Evolutionary conservation across 202 grass and related monocot genomes (phyloP).

Genomic region (Dendrocalamus latiflorus): DNA sequence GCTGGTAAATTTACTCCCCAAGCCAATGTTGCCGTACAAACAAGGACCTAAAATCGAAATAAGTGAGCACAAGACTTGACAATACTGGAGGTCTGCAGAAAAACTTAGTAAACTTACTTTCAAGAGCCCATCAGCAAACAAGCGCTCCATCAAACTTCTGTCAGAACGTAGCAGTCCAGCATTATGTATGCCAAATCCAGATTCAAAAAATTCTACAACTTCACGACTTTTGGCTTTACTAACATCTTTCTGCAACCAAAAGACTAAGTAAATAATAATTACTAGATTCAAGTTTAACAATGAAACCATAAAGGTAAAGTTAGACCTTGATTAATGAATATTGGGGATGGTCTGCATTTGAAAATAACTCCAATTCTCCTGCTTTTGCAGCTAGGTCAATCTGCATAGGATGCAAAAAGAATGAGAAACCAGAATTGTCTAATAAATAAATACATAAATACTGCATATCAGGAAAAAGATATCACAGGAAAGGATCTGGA

Average conservation of each 20-base stretch:
- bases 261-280: constrained; percentile 18
- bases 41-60: constrained; percentile 74
- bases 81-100: constrained; percentile 13
- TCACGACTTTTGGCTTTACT: constrained; percentile 86
- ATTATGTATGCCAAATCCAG: constrained; percentile 96
- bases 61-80: constrained; percentile 18
- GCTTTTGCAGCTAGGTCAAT: constrained; percentile 71
- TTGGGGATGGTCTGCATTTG: constrained; percentile 71
- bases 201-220: constrained; percentile 86
- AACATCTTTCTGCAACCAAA: constrained; percentile 78
- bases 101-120: constrained; percentile 43
- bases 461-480: neutral
- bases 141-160: constrained; percentile 81
- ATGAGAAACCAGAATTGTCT: constrained; percentile 14
- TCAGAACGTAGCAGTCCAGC: constrained; percentile 95
- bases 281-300: constrained; percentile 14
- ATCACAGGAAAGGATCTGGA: neutral
- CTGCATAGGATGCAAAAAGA: constrained; percentile 34
- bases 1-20: constrained; percentile 98
- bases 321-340: constrained; percentile 76
- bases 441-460: constrained; percentile 6
- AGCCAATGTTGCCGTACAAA: constrained; percentile 96
- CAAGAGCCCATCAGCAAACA: constrained; percentile 79
- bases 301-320: constrained; percentile 21
- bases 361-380: constrained; percentile 68